phyloP scores from a whole-genome alignment of 352 stramenopile genomes.

The Pilasporangium apinafurcum region DNA sequence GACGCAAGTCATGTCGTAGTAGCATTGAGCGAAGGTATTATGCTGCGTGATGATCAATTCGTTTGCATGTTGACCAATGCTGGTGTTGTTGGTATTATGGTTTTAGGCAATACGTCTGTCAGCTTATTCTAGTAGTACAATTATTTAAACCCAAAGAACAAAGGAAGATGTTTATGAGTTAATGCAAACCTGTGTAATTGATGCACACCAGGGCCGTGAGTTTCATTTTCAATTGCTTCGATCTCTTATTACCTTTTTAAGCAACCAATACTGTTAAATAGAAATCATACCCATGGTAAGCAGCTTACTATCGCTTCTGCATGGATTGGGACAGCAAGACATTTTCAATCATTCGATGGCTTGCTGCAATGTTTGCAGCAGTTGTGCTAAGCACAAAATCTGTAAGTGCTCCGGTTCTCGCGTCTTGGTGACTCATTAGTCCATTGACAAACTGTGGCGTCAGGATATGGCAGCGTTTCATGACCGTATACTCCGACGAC shows the following conservation, averaged over 20 bases:
- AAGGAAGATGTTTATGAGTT: no score
- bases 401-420: slow-evolving; percentile 7
- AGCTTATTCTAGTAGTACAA: neutral
- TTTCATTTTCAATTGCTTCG: no score
- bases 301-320: no score
- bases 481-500: slow-evolving; percentile 3
- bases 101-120: neutral
- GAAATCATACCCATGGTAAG: no score
- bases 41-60: neutral
- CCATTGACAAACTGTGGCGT: slow-evolving; percentile 8
- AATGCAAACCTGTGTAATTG: no score
- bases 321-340: slow-evolving; percentile 7
- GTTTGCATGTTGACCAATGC: neutral
- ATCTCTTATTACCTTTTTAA: no score
- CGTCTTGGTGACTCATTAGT: slow-evolving; percentile 4
- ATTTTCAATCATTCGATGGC: slow-evolving; percentile 16
- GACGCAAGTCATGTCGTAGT: neutral
- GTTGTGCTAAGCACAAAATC: slow-evolving; percentile 16
- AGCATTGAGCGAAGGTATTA: neutral
- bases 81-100: neutral
- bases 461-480: slow-evolving; percentile 13
- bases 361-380: slow-evolving; percentile 10
- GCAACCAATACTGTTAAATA: no score
- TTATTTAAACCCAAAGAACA: no score
- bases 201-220: no score